A percentile compares a stretch with the other conserved stretches of the same genome.
phyloP scores from a whole-genome alignment of 768 basidiomycete genomes.

The Macrolepiota fuliginosa region DNA sequence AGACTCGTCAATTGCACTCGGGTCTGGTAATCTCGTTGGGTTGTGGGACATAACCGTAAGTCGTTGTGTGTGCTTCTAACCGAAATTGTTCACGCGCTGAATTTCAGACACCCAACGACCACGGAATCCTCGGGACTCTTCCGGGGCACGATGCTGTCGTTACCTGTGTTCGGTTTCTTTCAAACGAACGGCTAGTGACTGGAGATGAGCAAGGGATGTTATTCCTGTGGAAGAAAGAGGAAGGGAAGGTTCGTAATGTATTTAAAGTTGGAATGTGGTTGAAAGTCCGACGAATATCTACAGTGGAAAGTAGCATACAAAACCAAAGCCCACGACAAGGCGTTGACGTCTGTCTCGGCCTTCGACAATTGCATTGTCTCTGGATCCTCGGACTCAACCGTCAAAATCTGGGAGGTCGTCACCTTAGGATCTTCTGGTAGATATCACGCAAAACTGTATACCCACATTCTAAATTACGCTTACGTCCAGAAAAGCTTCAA shows the following conservation, averaged over 20 bases:
- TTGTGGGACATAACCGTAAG: slow-evolving; percentile 43
- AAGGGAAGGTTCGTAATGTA: slow-evolving; percentile 26
- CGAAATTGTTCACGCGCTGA: neutral
- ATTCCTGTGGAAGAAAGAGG: slow-evolving; percentile 58
- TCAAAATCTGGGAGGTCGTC: slow-evolving; percentile 70
- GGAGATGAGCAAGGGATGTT: slow-evolving; percentile 77
- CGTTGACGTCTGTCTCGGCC: slow-evolving; percentile 67
- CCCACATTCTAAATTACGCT: slow-evolving; percentile 7
- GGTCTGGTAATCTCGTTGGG: slow-evolving; percentile 42
- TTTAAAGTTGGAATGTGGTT: no score
- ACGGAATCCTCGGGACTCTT: slow-evolving; percentile 66
- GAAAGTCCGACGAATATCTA: slow-evolving; percentile 17
- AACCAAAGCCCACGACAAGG: slow-evolving; percentile 60
- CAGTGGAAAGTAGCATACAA: slow-evolving; percentile 57
- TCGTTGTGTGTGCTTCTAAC: slow-evolving; percentile 10
- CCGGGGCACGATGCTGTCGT: slow-evolving; percentile 73
- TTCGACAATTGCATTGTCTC: slow-evolving; percentile 56
- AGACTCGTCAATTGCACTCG: slow-evolving; percentile 44
- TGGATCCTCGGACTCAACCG: slow-evolving; percentile 77
- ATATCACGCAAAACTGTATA: neutral
- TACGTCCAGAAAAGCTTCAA: slow-evolving; percentile 30
- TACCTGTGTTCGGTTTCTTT: slow-evolving; percentile 72
- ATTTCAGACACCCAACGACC: slow-evolving; percentile 43
- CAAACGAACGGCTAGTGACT: slow-evolving; percentile 51
- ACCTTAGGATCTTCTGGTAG: slow-evolving; percentile 28